Percentiles rank a stretch among this genome's conserved stretches.
Conservation (phyloP, 176 grass and related monocot species). For the Avena insularis region DNA sequence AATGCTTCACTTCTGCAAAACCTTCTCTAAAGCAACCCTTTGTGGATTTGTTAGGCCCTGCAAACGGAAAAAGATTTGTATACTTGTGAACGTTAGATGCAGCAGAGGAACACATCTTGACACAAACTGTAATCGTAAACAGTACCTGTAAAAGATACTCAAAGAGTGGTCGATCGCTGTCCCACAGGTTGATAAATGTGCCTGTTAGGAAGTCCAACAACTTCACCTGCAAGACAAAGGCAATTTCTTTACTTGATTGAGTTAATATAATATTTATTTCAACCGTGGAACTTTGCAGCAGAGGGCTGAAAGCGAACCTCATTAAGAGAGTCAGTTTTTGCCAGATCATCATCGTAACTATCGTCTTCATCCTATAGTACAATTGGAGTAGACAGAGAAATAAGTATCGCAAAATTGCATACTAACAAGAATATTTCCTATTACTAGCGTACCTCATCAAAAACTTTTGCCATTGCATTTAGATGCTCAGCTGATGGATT, state of each 20-base stretch:
- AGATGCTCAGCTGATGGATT: conserved; percentile 77
- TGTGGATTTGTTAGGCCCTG: conserved; percentile 76
- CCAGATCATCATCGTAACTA: conserved; percentile 76
- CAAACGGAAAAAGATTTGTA: conserved; percentile 19
- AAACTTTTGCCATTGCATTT: conserved; percentile 85
- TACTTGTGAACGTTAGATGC: not conserved
- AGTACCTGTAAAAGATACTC: conserved; percentile 88
- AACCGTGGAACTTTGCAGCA: not conserved
- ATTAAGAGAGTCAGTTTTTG: conserved; percentile 75
- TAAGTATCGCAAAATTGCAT: conserved; percentile 36
- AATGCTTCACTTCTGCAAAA: conserved; percentile 58
- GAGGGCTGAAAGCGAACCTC: conserved; percentile 65
- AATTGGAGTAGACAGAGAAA: conserved; percentile 17
- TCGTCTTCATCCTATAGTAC: conserved; percentile 56
- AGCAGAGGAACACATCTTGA: not conserved
- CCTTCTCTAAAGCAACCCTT: conserved; percentile 53
- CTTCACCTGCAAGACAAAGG: conserved; percentile 68
- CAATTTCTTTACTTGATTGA: not conserved
- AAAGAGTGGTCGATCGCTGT: conserved; percentile 63
- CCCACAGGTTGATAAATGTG: conserved; percentile 65
- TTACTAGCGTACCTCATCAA: conserved; percentile 67
- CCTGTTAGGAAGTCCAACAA: conserved; percentile 67
- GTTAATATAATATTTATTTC: conserved; percentile 25
- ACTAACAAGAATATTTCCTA: not conserved
- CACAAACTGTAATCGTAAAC: not conserved